A percentile compares a stretch with the other conserved stretches of the same genome.
Evolutionary conservation across 75 land plant genomes (phyloP).

Genomic region (Sequoiadendron giganteum): DNA sequence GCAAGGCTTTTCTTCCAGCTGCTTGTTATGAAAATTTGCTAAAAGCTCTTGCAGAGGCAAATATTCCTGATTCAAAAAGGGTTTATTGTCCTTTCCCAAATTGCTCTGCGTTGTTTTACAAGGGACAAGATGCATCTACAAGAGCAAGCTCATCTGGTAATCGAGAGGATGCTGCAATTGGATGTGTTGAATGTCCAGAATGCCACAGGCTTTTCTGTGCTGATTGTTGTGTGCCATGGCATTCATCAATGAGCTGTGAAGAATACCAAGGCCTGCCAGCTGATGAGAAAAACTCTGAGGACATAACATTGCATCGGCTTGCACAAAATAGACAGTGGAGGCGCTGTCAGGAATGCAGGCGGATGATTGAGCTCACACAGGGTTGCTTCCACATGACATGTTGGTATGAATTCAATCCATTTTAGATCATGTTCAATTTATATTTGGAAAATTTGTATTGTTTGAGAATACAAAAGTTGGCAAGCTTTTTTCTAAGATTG

Average conservation of each 20-base stretch:
- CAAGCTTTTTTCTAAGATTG: background rate
- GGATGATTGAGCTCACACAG: constrained; percentile 69
- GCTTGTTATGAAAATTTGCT: constrained; percentile 34
- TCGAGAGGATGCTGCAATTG: constrained; percentile 16
- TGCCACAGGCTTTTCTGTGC: constrained; percentile 70
- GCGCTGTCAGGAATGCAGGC: constrained; percentile 68
- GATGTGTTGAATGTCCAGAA: constrained; percentile 60
- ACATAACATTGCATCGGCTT: constrained; percentile 54
- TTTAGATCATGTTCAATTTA: background rate
- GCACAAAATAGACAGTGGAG: constrained; percentile 65
- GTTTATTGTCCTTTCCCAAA: constrained; percentile 80
- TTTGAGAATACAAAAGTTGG: background rate
- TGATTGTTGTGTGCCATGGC: constrained; percentile 91
- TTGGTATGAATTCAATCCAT: constrained; percentile 45
- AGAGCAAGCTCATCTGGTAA: constrained; percentile 38
- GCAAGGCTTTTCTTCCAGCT: constrained; percentile 59
- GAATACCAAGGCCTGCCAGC: constrained; percentile 51
- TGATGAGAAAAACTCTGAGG: constrained; percentile 57
- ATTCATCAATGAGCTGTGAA: constrained; percentile 65
- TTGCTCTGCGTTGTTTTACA: constrained; percentile 70
- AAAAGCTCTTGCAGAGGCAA: constrained; percentile 52
- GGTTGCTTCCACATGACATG: constrained; percentile 85
- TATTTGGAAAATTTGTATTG: background rate
- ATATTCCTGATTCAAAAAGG: constrained; percentile 46
- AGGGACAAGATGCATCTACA: constrained; percentile 24